These are phyloP conservation scores for Fusarium pseudonygamai DNA, from an alignment of 2,329 filamentous ascomycete genomes.

Conservation along the genomic window DNA sequence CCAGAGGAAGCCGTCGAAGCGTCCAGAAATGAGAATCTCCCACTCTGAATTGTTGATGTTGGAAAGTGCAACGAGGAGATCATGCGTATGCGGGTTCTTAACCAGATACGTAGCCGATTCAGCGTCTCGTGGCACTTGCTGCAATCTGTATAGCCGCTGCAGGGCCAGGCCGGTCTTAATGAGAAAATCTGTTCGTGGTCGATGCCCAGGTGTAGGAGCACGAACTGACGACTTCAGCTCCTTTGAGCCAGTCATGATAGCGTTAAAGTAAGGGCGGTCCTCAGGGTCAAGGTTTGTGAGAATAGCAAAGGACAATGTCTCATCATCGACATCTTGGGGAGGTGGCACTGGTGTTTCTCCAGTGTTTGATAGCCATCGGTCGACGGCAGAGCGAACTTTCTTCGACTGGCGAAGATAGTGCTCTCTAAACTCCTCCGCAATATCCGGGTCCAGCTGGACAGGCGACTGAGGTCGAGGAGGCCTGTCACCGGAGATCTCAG, in stretches of 20 bases:
- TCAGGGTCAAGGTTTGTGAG: conserved; percentile 83
- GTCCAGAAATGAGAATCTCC: conserved; percentile 93
- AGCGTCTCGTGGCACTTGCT: conserved; percentile 79
- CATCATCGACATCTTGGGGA: conserved; percentile 91
- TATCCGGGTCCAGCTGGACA: conserved; percentile 87
- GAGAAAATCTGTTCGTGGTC: conserved; percentile 76
- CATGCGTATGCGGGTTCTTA: conserved; percentile 82
- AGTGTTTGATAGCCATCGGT: conserved; percentile 87
- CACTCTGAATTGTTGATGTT: conserved; percentile 93
- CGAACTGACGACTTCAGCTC: conserved; percentile 66
- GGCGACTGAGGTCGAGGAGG: conserved; percentile 68
- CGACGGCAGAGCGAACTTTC: conserved; percentile 90
- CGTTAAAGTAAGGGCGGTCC: conserved; percentile 83
- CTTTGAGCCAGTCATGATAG: conserved; percentile 72
- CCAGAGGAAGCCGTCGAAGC: conserved; percentile 96
- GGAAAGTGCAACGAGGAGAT: conserved; percentile 85
- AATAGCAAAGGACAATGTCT: conserved; percentile 93
- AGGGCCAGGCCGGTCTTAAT: conserved; percentile 80
- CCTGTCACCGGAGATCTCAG: conserved; percentile 68
- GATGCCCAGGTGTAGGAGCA: conserved; percentile 75
- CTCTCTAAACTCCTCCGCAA: conserved; percentile 91
- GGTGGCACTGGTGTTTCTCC: conserved; percentile 77
- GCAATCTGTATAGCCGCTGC: conserved; percentile 84
- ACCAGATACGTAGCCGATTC: conserved; percentile 88
- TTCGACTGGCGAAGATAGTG: conserved; percentile 92